These are phyloP conservation scores for Plicaturopsis crispa DNA, from an alignment of 768 basidiomycete genomes.

Conservation along the genomic window DNA sequence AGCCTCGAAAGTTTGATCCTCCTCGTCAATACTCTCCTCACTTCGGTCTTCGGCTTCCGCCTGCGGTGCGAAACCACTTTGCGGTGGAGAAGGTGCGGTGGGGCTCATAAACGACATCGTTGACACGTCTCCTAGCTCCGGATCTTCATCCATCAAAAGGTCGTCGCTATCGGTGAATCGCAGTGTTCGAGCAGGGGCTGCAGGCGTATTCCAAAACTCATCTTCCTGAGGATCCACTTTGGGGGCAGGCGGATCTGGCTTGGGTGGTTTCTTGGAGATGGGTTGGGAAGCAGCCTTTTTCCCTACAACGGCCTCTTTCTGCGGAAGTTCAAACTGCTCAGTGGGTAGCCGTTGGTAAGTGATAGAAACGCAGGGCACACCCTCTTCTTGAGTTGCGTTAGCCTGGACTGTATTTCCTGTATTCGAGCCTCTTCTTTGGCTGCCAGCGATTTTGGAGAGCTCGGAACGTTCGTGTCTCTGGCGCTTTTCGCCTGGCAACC, in stretches of 20 bases:
- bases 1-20: too few relatives aligned
- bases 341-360: too few relatives aligned
- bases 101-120: constrained; percentile 38
- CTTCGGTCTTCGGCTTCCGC: not conserved
- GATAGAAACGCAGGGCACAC: too few relatives aligned
- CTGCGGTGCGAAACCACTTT: constrained; percentile 3
- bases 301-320: not conserved
- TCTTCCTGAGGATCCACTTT: constrained; percentile 36
- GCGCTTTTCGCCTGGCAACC: too few relatives aligned
- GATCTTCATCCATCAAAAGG: constrained; percentile 53
- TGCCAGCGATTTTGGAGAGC: constrained; percentile 19
- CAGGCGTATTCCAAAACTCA: constrained; percentile 59
- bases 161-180: constrained; percentile 47
- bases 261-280: constrained; percentile 12
- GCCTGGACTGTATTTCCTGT: constrained; percentile 31
- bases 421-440: constrained; percentile 35
- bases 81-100: constrained; percentile 24
- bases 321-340: not conserved
- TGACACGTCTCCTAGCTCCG: constrained; percentile 43
- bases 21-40: too few relatives aligned
- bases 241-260: constrained; percentile 12
- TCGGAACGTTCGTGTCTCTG: too few relatives aligned
- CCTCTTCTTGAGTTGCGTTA: constrained; percentile 31
- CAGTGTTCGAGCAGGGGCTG: constrained; percentile 44
- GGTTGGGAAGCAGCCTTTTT: constrained; percentile 5